A percentile compares a stretch with the other conserved stretches of the same genome.
Evolutionary conservation across 495 filamentous ascomycete species (phyloP).

Genomic region (Alectoria sarmentosa): DNA sequence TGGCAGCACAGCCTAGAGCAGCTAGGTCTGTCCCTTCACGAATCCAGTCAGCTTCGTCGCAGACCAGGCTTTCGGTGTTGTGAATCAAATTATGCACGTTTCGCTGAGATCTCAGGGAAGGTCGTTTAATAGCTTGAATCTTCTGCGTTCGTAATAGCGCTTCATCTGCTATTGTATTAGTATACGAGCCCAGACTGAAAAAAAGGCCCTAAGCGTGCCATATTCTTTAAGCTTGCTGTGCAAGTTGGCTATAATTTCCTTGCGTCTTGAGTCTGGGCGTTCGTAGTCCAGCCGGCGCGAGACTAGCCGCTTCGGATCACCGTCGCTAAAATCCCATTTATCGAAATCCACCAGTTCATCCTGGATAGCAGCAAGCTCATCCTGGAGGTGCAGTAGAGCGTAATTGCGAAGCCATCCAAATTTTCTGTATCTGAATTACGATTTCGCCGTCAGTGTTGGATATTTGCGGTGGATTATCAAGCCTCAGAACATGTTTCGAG

Average conservation of each 20-base stretch:
- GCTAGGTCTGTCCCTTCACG: conserved; percentile 18
- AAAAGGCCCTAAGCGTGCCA: conserved; percentile 46
- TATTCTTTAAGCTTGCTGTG: conserved; percentile 59
- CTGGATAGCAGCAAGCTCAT: conserved; percentile 33
- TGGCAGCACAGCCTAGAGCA: conserved; percentile 11
- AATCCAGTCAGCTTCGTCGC: conserved; percentile 16
- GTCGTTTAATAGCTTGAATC: conserved; percentile 18
- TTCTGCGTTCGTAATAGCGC: conserved; percentile 12
- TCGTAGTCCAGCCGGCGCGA: conserved; percentile 18
- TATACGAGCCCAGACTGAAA: background rate
- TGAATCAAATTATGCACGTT: conserved; percentile 17
- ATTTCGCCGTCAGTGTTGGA: background rate
- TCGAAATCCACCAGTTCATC: conserved; percentile 31
- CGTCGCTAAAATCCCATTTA: conserved; percentile 13
- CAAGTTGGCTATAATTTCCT: conserved; percentile 51
- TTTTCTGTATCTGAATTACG: conserved; percentile 26
- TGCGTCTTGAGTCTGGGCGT: conserved; percentile 35
- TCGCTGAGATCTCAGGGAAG: conserved; percentile 8
- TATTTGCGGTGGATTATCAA: background rate
- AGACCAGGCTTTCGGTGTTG: conserved; percentile 16
- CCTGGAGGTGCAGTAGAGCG: conserved; percentile 32
- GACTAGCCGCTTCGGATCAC: conserved; percentile 6
- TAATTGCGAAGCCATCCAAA: conserved; percentile 35
- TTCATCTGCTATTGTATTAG: conserved; percentile 15
- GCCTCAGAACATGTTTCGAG: background rate